Conservation (phyloP, 495 filamentous ascomycete genomes). For the Penicillium bialowiezense region DNA sequence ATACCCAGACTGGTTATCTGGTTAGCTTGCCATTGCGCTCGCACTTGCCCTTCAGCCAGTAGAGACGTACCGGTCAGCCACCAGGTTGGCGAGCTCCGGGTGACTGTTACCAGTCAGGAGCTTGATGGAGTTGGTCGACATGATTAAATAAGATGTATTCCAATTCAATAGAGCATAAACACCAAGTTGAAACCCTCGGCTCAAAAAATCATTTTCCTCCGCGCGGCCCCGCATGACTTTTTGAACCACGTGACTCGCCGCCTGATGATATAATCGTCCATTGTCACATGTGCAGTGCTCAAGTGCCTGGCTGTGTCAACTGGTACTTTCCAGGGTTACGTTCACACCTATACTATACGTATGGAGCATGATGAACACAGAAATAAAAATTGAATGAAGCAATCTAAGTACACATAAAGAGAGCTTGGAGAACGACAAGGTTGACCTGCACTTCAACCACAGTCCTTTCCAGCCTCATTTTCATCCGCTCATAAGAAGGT, state of each 20-base stretch:
- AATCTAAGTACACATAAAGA: conserved; percentile 29
- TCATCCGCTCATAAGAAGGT: conserved; percentile 9
- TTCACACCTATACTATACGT: too few species aligned
- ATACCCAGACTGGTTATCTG: conserved; percentile 70
- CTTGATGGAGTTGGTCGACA: conserved; percentile 91
- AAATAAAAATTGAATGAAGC: conserved; percentile 15
- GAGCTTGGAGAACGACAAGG: conserved; percentile 7
- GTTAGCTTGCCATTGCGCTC: conserved; percentile 7
- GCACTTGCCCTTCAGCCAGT: neutral
- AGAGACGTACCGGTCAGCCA: conserved; percentile 77
- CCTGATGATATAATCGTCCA: conserved; percentile 9
- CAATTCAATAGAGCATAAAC: conserved; percentile 1
- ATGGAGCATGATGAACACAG: too few species aligned
- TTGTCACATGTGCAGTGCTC: too few species aligned
- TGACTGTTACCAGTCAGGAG: conserved; percentile 94
- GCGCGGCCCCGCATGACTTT: conserved; percentile 10
- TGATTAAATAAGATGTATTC: conserved; percentile 28
- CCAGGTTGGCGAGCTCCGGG: conserved; percentile 81
- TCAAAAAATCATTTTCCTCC: conserved; percentile 11
- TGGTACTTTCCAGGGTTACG: too few species aligned
- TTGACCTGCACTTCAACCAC: conserved; percentile 48
- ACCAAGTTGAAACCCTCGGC: conserved; percentile 4
- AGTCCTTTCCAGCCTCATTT: conserved; percentile 9
- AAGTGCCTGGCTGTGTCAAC: too few species aligned
- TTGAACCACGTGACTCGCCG: conserved; percentile 20